These are phyloP conservation scores for Sclerotinia borealis DNA, from an alignment of 2,329 filamentous ascomycete species.

Conservation along the genomic window DNA sequence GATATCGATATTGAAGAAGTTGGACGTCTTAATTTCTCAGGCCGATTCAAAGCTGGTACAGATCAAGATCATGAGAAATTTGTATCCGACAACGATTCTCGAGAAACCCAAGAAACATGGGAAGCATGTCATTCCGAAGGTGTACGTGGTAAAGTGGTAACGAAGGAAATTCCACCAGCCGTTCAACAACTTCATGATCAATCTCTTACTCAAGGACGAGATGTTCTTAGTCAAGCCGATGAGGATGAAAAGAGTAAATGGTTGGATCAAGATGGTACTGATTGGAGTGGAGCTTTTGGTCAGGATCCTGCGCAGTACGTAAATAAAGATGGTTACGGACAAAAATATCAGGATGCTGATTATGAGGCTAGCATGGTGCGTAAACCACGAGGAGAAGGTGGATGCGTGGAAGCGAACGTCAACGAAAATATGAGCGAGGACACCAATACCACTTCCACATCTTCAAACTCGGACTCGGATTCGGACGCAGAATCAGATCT, in stretches of 20 bases:
- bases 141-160: conserved; percentile 65
- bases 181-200: conserved; percentile 75
- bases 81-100: conserved; percentile 77
- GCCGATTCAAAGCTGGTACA: conserved; percentile 81
- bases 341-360: conserved; percentile 11
- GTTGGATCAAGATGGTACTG: conserved; percentile 71
- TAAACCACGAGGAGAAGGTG: background rate
- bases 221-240: conserved; percentile 68
- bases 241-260: conserved; percentile 71
- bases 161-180: conserved; percentile 64
- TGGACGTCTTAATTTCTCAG: conserved; percentile 73
- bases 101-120: conserved; percentile 93
- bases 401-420: conserved; percentile 21
- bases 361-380: conserved; percentile 14
- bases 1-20: conserved; percentile 74
- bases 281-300: conserved; percentile 85
- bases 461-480: conserved; percentile 19
- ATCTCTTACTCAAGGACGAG: conserved; percentile 71
- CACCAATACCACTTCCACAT: conserved; percentile 9
- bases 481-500: conserved; percentile 40
- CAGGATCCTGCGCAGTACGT: conserved; percentile 53
- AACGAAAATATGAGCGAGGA: conserved; percentile 28
- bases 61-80: conserved; percentile 81
- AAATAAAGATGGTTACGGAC: conserved; percentile 8
- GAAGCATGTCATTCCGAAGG: conserved; percentile 87